Evolutionary conservation across 2,329 filamentous ascomycete species (phyloP).

Genomic region (Cladosporium sp.): DNA sequence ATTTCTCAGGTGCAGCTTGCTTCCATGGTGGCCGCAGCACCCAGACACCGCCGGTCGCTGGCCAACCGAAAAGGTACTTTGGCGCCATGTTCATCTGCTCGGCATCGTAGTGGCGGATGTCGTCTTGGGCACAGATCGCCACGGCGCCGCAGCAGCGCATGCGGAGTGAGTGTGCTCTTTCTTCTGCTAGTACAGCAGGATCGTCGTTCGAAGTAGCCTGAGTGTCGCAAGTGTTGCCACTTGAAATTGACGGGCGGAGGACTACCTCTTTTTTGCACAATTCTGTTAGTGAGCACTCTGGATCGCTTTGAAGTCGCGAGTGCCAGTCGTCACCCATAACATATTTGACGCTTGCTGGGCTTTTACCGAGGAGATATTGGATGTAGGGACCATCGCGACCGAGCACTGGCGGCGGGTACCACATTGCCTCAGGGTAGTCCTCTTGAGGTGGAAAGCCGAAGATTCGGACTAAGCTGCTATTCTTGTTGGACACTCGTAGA

Average conservation of each 20-base stretch:
- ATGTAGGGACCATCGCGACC: not conserved
- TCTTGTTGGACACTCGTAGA: not conserved
- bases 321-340: not conserved
- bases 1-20: not conserved
- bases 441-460: not conserved
- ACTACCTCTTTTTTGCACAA: not conserved
- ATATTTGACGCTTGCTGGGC: constrained; percentile 5
- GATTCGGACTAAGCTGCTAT: not conserved
- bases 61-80: not conserved
- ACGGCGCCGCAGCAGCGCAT: constrained; percentile 1
- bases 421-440: not conserved
- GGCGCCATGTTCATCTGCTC: not conserved
- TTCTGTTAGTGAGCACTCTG: not conserved
- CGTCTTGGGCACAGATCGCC: not conserved
- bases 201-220: not conserved
- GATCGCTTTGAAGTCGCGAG: not conserved
- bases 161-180: not conserved
- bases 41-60: not conserved
- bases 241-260: not conserved
- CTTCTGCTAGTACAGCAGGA: not conserved
- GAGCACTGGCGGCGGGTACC: not conserved
- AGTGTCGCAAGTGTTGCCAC: not conserved
- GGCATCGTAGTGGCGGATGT: not conserved
- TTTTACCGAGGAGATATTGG: not conserved
- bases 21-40: not conserved